Base-by-base conservation (phyloP, 768 basidiomycete genomes). In the Chalciporus sphaerocephalus region DNA sequence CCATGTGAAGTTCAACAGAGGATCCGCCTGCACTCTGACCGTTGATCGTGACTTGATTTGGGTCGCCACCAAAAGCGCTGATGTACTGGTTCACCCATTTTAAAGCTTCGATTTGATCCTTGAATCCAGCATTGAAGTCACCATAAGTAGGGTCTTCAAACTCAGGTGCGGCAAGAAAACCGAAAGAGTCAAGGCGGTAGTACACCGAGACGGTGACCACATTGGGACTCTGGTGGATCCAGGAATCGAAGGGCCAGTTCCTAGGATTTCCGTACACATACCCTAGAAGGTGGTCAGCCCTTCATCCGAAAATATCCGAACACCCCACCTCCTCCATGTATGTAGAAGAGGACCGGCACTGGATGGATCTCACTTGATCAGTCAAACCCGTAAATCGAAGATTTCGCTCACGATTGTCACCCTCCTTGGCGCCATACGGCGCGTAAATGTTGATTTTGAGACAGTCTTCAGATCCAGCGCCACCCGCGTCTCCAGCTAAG, bases 401-500 rank as follows among this genome's bases (percentile, higher is more conserved):
- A 17, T 10, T 1, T 18, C 20, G 54, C 78, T 53, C 48, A 81
- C 80, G 53, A 24, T 77, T 72, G 48, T 74, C 75, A 1, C 72
- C 68, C 20, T 60, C 53, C 25, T 70, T 74, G 3, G 74, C 71
- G 6, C 71, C 70, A 6, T 68, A 62, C 2, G 83, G 82, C 9
- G 78, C 62, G 46, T 83, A 84, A 11, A 85, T 70, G 56, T 85
- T 81, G n/a, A 83, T 65, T 38, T 83, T 83, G 25, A 85, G 60
- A 51, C 81, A 85, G 50, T 84, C 81, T 62, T 85, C 82, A 34
- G 74, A 76, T 10, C 83, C 82, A 11, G 79, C 79, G 22, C 82
- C 81, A 38, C 82, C 81, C 18, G 75, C 71, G 54, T 80, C 80
- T 8, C 75, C 76, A 16, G 37, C 76, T 81, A 32, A 33, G 18